Evolutionary conservation across 257 asterid species (phyloP).

Genomic region (Plantago ovata): DNA sequence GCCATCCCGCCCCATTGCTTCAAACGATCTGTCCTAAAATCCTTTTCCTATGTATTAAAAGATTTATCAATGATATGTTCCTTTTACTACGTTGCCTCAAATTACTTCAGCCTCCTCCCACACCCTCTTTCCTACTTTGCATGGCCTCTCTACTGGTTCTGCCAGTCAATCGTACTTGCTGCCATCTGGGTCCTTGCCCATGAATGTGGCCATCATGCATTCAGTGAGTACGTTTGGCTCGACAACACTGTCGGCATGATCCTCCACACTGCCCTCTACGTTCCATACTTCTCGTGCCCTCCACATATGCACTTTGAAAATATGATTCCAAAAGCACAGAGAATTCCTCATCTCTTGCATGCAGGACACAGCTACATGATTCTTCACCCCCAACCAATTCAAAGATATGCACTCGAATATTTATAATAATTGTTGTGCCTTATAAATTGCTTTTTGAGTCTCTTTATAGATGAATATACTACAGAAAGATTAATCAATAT

Average conservation of each 20-base stretch:
- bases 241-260: constrained; percentile 57
- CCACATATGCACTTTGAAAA: too few relatives aligned
- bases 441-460: too few relatives aligned
- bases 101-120: constrained; percentile 40
- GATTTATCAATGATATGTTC: constrained; percentile 51
- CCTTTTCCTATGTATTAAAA: constrained; percentile 57
- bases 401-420: too few relatives aligned
- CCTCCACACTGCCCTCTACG: constrained; percentile 60
- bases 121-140: constrained; percentile 33
- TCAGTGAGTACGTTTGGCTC: constrained; percentile 62
- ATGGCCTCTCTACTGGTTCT: constrained; percentile 52
- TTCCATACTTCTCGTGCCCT: constrained; percentile 70
- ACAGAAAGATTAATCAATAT: too few relatives aligned
- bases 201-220: constrained; percentile 16
- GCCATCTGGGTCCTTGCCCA: constrained; percentile 66
- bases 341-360: too few relatives aligned
- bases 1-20: constrained; percentile 86
- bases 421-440: too few relatives aligned
- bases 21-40: constrained; percentile 62
- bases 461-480: too few relatives aligned
- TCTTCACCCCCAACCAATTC: too few relatives aligned
- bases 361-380: too few relatives aligned
- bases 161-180: constrained; percentile 50
- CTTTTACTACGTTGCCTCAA: constrained; percentile 58
- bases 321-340: too few relatives aligned